phyloP scores from a whole-genome alignment of 2,329 filamentous ascomycete species.

The Epichloe sp. region DNA sequence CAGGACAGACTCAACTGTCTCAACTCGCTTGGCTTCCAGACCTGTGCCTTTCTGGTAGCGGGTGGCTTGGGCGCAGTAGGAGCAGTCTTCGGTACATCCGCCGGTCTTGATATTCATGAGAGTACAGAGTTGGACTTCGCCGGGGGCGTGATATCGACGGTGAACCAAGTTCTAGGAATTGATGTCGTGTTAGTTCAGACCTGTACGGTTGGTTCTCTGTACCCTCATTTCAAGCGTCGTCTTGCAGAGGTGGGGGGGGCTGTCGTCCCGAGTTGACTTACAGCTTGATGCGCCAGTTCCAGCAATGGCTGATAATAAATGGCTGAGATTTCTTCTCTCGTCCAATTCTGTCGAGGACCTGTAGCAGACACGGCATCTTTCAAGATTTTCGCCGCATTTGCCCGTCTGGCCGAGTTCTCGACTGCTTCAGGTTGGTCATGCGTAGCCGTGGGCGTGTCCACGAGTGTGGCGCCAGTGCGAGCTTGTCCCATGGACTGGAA shows the following conservation, averaged over 20 bases:
- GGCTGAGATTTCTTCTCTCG: slow-evolving; percentile 64
- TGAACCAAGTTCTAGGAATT: slow-evolving; percentile 54
- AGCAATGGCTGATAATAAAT: slow-evolving; percentile 75
- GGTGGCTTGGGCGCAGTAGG: slow-evolving; percentile 82
- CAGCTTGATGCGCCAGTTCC: slow-evolving; percentile 63
- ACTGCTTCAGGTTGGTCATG: slow-evolving; percentile 2
- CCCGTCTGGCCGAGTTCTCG: slow-evolving; percentile 4
- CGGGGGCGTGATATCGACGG: slow-evolving; percentile 72
- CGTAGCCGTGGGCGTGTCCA: slow-evolving; percentile 6
- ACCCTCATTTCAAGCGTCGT: background rate
- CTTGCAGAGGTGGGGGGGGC: no score
- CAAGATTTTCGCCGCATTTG: slow-evolving; percentile 21
- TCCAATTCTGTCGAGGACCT: slow-evolving; percentile 60
- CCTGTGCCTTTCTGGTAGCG: slow-evolving; percentile 66
- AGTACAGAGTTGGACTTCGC: slow-evolving; percentile 81
- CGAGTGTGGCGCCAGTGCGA: slow-evolving; percentile 8
- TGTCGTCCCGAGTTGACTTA: slow-evolving; percentile 24
- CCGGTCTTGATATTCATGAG: slow-evolving; percentile 96
- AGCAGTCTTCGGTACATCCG: slow-evolving; percentile 84
- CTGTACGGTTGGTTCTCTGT: background rate
- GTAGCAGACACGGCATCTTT: slow-evolving; percentile 45
- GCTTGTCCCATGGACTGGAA: background rate
- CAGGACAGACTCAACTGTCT: slow-evolving; percentile 68
- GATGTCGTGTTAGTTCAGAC: slow-evolving; percentile 7
- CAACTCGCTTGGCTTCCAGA: slow-evolving; percentile 66